Conservation (phyloP, 1,139 yeast genomes). For the Maudiozyma humilis region DNA sequence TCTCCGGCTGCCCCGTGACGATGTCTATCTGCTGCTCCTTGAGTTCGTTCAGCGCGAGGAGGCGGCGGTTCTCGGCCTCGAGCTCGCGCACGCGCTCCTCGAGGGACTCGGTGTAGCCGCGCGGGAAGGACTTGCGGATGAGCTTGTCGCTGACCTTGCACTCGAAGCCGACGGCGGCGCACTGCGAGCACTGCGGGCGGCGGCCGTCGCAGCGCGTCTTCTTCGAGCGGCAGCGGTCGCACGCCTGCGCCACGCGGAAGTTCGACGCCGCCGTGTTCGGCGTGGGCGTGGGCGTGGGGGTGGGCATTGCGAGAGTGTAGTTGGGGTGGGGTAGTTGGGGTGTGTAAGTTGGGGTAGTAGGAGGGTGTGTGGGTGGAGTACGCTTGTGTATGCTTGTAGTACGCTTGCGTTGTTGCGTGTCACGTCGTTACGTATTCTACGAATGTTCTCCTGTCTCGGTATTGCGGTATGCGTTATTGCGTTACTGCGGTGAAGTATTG, state of each 20-base stretch:
- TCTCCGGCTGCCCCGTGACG: no score
- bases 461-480: no score
- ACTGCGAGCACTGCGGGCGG: constrained; percentile 49
- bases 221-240: constrained; percentile 79
- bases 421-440: no score
- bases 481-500: no score
- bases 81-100: constrained; percentile 52
- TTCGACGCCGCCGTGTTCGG: no score
- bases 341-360: neutral
- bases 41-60: constrained; percentile 47
- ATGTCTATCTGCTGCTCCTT: constrained; percentile 51
- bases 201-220: constrained; percentile 39
- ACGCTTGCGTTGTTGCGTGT: no score
- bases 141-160: constrained; percentile 68
- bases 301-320: neutral
- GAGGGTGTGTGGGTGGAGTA: neutral
- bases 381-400: no score
- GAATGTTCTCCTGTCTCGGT: no score
- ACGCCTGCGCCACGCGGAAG: constrained; percentile 58
- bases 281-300: no score
- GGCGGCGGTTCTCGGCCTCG: constrained; percentile 48
- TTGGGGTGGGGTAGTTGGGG: neutral
- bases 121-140: constrained; percentile 61
- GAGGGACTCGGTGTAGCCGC: constrained; percentile 68
- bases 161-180: constrained; percentile 60